These are phyloP conservation scores for Fraxinus americana DNA, from an alignment of 257 asterid genomes.

Conservation along the genomic window DNA sequence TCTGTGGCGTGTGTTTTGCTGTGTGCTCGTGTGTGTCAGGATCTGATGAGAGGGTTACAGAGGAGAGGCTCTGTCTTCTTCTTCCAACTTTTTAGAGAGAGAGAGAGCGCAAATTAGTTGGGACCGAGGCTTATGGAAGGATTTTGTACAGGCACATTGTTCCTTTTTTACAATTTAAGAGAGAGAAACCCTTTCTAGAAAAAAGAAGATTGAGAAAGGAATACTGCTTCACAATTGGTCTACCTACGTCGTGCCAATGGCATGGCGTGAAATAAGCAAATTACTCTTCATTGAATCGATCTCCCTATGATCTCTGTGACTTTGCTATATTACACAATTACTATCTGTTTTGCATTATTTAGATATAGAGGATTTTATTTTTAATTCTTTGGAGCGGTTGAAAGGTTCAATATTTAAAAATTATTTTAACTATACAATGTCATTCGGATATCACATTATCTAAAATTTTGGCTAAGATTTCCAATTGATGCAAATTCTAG, in stretches of 20 bases:
- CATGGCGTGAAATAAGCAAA: background rate
- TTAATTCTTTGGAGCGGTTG: too few relatives aligned
- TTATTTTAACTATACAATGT: too few relatives aligned
- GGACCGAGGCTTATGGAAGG: slow-evolving; percentile 14
- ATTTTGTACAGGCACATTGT: background rate
- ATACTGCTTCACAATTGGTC: background rate
- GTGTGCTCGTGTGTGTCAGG: background rate
- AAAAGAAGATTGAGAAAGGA: too few relatives aligned
- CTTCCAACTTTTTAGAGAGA: slow-evolving; percentile 14
- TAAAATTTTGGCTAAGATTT: too few relatives aligned
- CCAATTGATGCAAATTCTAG: too few relatives aligned
- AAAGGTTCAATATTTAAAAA: too few relatives aligned
- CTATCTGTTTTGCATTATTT: too few relatives aligned
- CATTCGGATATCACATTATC: too few relatives aligned
- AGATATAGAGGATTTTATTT: too few relatives aligned
- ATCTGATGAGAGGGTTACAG: slow-evolving; percentile 21
- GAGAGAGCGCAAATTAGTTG: background rate
- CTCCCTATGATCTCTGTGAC: too few relatives aligned
- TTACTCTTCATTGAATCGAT: background rate
- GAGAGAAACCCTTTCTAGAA: too few relatives aligned
- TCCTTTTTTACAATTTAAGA: background rate
- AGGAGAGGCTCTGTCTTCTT: slow-evolving; percentile 6
- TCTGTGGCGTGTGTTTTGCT: slow-evolving; percentile 6
- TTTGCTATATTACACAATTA: too few relatives aligned
- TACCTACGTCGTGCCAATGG: background rate